Conservation (phyloP, 192 early-diverging fungal species). For the Endogone sp. region DNA sequence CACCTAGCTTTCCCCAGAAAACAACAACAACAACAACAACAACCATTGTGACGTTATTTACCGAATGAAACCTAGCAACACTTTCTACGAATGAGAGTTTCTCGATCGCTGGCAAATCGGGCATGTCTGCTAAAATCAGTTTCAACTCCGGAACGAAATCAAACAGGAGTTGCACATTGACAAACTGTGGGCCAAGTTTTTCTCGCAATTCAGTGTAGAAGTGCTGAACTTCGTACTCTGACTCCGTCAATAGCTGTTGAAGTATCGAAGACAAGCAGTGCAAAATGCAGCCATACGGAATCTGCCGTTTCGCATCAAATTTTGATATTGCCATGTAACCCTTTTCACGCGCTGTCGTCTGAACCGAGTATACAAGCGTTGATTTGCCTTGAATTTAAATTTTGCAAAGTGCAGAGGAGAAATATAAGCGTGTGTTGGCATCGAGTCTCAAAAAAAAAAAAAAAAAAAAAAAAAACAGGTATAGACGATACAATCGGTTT, state of each 20-base stretch:
- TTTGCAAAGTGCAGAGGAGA: not conserved
- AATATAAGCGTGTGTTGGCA: no score
- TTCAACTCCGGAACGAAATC: constrained; percentile 21
- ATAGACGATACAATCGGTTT: no score
- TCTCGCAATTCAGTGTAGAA: constrained; percentile 16
- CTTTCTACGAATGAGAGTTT: constrained; percentile 1
- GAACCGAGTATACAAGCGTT: constrained; percentile 8
- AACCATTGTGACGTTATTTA: not conserved
- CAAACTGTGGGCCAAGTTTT: constrained; percentile 20
- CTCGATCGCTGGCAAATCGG: no score
- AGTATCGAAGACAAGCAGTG: constrained; percentile 23
- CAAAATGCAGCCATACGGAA: constrained; percentile 23
- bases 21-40: not conserved
- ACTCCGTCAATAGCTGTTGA: constrained; percentile 27
- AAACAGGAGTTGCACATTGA: constrained; percentile 14
- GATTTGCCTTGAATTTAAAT: constrained; percentile 14
- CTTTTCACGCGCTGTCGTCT: no score
- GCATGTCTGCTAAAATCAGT: constrained; percentile 1
- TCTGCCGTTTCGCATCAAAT: constrained; percentile 20
- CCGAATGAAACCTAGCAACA: constrained; percentile 20
- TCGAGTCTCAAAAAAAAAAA: no score
- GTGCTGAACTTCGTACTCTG: constrained; percentile 3
- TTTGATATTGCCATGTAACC: constrained; percentile 21
- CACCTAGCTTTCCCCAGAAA: no score
- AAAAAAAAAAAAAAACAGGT: no score